These are phyloP conservation scores for Dianthus caryophyllus DNA, from an alignment of 148 eudicot species.

Conservation along the genomic window DNA sequence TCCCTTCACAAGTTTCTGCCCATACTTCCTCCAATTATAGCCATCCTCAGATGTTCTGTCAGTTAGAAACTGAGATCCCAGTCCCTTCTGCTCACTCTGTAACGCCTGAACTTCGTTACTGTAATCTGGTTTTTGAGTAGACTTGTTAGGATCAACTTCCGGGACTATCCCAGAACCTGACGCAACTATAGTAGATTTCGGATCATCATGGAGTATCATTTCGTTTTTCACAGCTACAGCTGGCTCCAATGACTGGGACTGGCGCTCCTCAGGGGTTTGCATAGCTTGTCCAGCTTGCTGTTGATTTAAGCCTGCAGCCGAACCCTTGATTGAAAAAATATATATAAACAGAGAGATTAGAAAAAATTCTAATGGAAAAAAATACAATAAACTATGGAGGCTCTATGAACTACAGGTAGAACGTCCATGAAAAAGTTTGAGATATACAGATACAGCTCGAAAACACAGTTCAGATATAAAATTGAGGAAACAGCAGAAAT, in stretches of 20 bases:
- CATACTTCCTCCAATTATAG: constrained; percentile 96
- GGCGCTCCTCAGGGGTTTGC: constrained; percentile 38
- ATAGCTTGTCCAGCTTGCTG: constrained; percentile 36
- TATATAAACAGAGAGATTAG: too few species aligned
- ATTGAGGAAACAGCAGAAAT: not conserved
- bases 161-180: constrained; percentile 30
- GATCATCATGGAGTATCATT: constrained; percentile 36
- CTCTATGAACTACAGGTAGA: not conserved
- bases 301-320: constrained; percentile 42
- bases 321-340: constrained; percentile 32
- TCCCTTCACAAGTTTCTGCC: constrained; percentile 98
- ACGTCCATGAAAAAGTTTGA: not conserved
- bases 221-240: constrained; percentile 37
- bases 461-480: not conserved
- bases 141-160: constrained; percentile 43
- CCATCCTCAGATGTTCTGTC: constrained; percentile 94
- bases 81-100: constrained; percentile 46
- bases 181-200: constrained; percentile 23
- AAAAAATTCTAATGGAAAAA: not conserved
- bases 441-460: not conserved
- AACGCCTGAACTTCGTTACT: constrained; percentile 38
- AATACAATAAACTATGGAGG: not conserved
- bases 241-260: constrained; percentile 41
- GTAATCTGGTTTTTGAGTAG: constrained; percentile 34
- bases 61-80: constrained; percentile 40